Evolutionary conservation across 306 rosid genomes (phyloP), one percentile per base, ranked within the genome.

Genomic region (Alnus glutinosa): DNA sequence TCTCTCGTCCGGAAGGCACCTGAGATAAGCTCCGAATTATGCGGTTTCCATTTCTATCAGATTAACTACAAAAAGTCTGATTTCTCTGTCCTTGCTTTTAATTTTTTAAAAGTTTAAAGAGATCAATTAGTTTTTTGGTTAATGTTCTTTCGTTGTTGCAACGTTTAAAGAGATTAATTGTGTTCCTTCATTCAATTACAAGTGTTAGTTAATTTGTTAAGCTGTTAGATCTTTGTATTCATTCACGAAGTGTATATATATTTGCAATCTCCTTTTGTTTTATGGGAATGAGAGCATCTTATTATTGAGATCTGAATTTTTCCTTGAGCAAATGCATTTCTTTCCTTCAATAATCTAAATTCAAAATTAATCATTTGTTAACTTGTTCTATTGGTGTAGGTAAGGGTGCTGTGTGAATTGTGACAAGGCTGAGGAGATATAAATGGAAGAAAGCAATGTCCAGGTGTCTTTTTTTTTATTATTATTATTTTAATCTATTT

Each of bases 401-500:
- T 92, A 55, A 89, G 94, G 85, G 88, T 54, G 71, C 82, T 95
- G 28, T 23, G 28, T 23, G 28, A 23, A 23, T 82, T 95, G 98
- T 74, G 98, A 90, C 18, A 95, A 95, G 89, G 98, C 98, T 58
- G 92, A 95, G 81, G 97, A 92, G 83, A 92, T 95, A 81, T 85
- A 92, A 78, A 92, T 92, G 98, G 96, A 92, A 44, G 98, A 95
- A 82, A 95, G 98, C 86, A 95, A 92, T 85, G 98, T 95, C n/a
- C 96, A 95, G 96, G 98, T 91, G 50, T n/a, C n/a, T n/a, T n/a
- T 23, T 23, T 0, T 23, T 23, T 23, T 23, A 23, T 23, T 23
- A 23, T n/a, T n/a, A n/a, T n/a, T n/a, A n/a, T n/a, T n/a, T n/a
- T n/a, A 23, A 23, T 23, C 0, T 23, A 23, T 23, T 23, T 23